These are phyloP conservation scores for Paramarasmius palmivorus DNA, from an alignment of 1,284 basidiomycete genomes.

Conservation along the genomic window DNA sequence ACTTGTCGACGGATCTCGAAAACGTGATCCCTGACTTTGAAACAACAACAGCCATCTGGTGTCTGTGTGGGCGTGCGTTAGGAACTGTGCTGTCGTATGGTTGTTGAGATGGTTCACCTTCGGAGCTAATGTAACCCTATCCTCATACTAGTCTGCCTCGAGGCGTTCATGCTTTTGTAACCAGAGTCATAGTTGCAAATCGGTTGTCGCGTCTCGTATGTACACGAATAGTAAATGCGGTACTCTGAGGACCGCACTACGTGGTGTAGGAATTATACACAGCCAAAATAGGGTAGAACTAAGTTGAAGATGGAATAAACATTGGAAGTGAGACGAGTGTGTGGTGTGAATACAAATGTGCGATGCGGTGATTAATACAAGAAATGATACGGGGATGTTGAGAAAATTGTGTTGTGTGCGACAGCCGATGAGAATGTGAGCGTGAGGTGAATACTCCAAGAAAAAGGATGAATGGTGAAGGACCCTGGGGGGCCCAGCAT, in stretches of 20 bases:
- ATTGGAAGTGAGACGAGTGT: background rate
- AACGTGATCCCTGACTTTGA: conserved; percentile 2
- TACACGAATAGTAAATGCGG: background rate
- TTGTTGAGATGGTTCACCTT: no score
- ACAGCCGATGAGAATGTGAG: conserved; percentile 6
- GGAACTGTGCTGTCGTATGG: background rate
- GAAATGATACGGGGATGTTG: background rate
- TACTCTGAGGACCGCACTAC: background rate
- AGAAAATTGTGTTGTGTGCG: background rate
- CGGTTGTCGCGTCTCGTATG: background rate
- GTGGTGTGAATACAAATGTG: conserved; percentile 13
- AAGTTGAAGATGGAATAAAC: background rate
- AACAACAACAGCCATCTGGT: background rate
- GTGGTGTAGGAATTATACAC: conserved; percentile 9
- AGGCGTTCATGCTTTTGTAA: background rate
- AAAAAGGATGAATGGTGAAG: background rate
- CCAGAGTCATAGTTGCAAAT: background rate
- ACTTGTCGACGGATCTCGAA: conserved; percentile 10
- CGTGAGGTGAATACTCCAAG: conserved; percentile 6
- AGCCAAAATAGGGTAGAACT: conserved; percentile 7
- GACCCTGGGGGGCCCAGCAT: no score
- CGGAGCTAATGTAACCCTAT: no score
- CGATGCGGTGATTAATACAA: conserved; percentile 10
- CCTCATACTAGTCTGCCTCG: background rate
- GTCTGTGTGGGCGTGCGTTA: background rate